These are phyloP conservation scores for Diaporthe destruens DNA, from an alignment of 2,329 filamentous ascomycete species.

Conservation along the genomic window DNA sequence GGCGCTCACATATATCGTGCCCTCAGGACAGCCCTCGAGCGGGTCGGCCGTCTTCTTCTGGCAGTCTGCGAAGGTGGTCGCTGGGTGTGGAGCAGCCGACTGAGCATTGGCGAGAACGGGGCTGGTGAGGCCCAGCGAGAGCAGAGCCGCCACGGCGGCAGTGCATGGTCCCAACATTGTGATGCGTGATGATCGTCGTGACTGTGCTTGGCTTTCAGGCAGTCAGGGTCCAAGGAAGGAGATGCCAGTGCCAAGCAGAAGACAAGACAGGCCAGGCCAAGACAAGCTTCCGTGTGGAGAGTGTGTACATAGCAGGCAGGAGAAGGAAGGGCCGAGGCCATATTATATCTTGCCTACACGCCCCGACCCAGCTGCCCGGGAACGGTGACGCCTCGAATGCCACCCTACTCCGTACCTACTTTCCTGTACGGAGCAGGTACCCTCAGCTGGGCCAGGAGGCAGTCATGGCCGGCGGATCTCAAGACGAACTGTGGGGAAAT, in stretches of 20 bases:
- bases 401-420: too few species aligned
- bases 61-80: constrained; percentile 49
- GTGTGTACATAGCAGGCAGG: too few species aligned
- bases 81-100: constrained; percentile 43
- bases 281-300: constrained; percentile 20
- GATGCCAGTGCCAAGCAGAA: constrained; percentile 10
- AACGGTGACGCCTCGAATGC: constrained; percentile 16
- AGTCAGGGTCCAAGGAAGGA: constrained; percentile 6
- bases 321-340: constrained; percentile 10
- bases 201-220: constrained; percentile 2
- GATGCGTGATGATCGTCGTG: neutral
- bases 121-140: constrained; percentile 26
- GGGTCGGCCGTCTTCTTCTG: constrained; percentile 51
- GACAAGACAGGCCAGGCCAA: constrained; percentile 8
- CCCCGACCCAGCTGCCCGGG: constrained; percentile 14
- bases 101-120: constrained; percentile 40
- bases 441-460: too few species aligned
- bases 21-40: constrained; percentile 54
- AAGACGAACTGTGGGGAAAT: constrained; percentile 21
- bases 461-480: constrained; percentile 22
- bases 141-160: constrained; percentile 39
- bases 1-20: constrained; percentile 58
- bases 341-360: neutral
- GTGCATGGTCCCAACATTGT: constrained; percentile 35
- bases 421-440: too few species aligned